Base-by-base conservation (phyloP, 805 yeast species). In the Lipomyces japonicus region DNA sequence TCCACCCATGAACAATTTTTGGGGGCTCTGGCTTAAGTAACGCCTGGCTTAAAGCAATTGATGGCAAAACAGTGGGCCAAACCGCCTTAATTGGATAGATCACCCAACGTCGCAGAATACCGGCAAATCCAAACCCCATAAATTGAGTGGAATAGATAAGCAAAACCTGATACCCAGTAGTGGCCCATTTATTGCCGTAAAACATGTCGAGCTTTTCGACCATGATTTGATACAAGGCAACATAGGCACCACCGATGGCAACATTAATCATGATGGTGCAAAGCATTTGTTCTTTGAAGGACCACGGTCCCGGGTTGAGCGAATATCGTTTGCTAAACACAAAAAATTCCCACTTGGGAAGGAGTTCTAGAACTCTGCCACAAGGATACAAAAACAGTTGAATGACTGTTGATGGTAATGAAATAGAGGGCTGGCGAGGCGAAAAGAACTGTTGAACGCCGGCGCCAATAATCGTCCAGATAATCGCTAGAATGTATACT, bases 101-200 rank as follows among this genome's bases (percentile, higher is more conserved):
- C 53, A 84, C 71, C 32, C 81, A 70, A 54, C 77, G 74, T 55
- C 83, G 71, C 34, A 76, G 70, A 49, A 82, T 47, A 25, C 90
- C 89, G 40, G 85, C 86, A 44, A 80, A 64, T 23, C 84, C 81
- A 56, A 80, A 79, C 6, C 89, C 88, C 44, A 83, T 71, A 55
- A 78, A 70, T 63, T 82, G 86, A 31, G 84, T 74, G 12, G 84
- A 72, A 46, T 77, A 60, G 41, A 74, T 70, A 35, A 79, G 69
- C 44, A 80, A 64, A 22, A 82, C 65, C 54, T 74, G 75, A 51
- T 76, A 80, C 16, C 84, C 85, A 6, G 46, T 58, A 51, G 52
- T 63, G 62, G 48, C 57, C 63, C 65, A 50, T 42, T 55, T 35
- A 45, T 59, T 56, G 3, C 75, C 73, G 44, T 61, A 67, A 44